Conservation (phyloP, 2,329 filamentous ascomycete species). For the Colletotrichum australisinense region DNA sequence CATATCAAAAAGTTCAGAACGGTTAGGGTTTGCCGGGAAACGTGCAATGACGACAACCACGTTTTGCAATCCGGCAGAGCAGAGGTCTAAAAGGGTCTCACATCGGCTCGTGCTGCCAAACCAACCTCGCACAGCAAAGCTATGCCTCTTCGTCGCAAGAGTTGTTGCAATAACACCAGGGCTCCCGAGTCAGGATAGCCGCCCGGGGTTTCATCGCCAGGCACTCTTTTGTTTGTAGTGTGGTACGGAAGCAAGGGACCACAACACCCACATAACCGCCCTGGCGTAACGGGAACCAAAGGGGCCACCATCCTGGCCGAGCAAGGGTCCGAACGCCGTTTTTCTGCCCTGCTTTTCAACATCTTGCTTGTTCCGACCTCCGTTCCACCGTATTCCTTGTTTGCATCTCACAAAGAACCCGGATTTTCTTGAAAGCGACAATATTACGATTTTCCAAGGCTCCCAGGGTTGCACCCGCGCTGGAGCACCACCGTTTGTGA, state of each 20-base stretch:
- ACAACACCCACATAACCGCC: neutral
- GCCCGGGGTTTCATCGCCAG: conserved; percentile 23
- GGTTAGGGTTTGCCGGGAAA: conserved; percentile 24
- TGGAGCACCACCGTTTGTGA: conserved; percentile 18
- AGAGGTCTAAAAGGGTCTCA: conserved; percentile 15
- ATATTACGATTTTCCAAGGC: conserved; percentile 24
- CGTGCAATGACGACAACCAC: conserved; percentile 27
- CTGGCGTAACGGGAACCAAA: conserved; percentile 15
- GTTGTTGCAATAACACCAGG: conserved; percentile 1
- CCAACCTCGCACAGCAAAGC: neutral
- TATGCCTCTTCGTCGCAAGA: neutral
- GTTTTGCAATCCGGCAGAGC: conserved; percentile 23
- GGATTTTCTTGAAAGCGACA: conserved; percentile 17
- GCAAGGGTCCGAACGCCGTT: conserved; percentile 7
- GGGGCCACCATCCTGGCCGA: conserved; percentile 3
- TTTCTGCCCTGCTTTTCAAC: conserved; percentile 31
- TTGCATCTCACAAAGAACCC: conserved; percentile 25
- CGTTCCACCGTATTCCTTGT: conserved; percentile 32
- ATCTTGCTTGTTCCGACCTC: neutral
- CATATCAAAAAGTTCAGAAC: neutral
- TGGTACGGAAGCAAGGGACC: neutral
- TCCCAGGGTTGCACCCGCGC: conserved; percentile 20
- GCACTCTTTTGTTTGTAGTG: conserved; percentile 23
- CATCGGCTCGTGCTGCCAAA: neutral
- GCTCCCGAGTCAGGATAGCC: conserved; percentile 17